These are phyloP conservation scores for Penicillium bialowiezense DNA, from an alignment of 495 filamentous ascomycete species.

Conservation along the genomic window DNA sequence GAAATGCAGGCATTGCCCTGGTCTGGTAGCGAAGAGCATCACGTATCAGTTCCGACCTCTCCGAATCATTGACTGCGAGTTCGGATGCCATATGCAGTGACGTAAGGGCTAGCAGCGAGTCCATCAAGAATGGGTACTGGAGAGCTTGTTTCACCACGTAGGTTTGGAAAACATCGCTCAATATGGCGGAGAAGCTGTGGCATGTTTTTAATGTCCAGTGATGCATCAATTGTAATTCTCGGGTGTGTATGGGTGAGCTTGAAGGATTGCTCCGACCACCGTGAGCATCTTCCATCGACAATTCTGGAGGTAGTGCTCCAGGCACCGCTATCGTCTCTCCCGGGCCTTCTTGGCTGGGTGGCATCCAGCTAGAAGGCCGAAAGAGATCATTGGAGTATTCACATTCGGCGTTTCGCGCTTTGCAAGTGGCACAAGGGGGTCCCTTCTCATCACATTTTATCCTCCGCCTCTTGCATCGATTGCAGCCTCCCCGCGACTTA, in stretches of 20 bases:
- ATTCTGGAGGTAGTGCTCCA: neutral
- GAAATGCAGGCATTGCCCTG: conserved; percentile 1
- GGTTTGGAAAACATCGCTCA: neutral
- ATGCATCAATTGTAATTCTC: conserved; percentile 3
- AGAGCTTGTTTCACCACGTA: neutral
- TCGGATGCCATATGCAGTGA: neutral
- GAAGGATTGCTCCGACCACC: neutral
- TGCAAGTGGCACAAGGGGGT: conserved; percentile 15
- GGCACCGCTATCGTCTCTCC: neutral
- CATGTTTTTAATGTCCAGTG: conserved; percentile 5
- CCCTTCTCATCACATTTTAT: conserved; percentile 23
- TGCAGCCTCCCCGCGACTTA: conserved; percentile 19
- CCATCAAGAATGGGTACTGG: neutral
- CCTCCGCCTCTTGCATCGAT: conserved; percentile 20
- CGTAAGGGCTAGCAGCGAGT: conserved; percentile 2
- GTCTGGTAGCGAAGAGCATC: conserved; percentile 1
- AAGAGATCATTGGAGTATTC: conserved; percentile 1
- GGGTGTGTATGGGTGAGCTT: neutral
- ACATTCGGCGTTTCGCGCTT: conserved; percentile 7
- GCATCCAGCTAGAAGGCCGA: neutral
- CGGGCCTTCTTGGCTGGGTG: too few species aligned
- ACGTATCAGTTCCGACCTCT: neutral
- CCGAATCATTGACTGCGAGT: neutral
- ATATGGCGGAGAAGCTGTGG: neutral
- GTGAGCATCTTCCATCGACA: neutral